These are phyloP conservation scores for Hordeum vulgare DNA, from an alignment of 176 grass and related monocot species.

Conservation along the genomic window MorexV3_pseudomolecules_assembly NC_058518.1:394002653-394003152, in stretches of 20 bases:
- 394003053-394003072: too few species aligned
- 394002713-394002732: neutral
- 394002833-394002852: neutral
- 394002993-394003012: neutral
- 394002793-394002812: neutral
- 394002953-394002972: neutral
- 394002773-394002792: neutral
- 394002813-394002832: neutral
- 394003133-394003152: too few species aligned
- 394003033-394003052: too few species aligned
- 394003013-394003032: neutral
- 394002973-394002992: too few species aligned
- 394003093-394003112: too few species aligned
- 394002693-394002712: neutral
- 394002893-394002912: neutral
- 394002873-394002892: neutral
- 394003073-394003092: too few species aligned
- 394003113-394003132: too few species aligned
- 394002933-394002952: neutral
- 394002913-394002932: neutral
- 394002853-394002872: neutral
- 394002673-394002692: neutral
- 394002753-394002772: neutral
- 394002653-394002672: neutral
- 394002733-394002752: too few species aligned